These are phyloP conservation scores for Aquilaria agallochum DNA, from an alignment of 441 rosid genomes.

Conservation along the genomic window DNA sequence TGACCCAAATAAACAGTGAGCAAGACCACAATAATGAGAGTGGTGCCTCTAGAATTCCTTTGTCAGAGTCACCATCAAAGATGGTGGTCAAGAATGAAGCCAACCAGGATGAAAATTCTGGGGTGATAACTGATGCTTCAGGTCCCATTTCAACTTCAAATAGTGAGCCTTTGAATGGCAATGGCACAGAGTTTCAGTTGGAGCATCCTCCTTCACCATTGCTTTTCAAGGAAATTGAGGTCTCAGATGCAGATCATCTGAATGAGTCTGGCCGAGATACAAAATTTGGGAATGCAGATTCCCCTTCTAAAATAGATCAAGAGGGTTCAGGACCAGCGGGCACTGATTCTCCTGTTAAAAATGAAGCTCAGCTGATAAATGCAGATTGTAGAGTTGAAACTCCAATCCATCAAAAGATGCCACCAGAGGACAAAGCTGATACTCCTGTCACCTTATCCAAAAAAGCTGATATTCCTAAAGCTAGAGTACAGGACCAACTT, in stretches of 20 bases:
- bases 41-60: constrained; percentile 30
- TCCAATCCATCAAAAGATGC: constrained; percentile 40
- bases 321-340: constrained; percentile 39
- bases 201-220: constrained; percentile 33
- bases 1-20: constrained; percentile 27
- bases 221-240: constrained; percentile 50
- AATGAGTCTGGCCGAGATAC: constrained; percentile 28
- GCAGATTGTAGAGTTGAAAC: constrained; percentile 37
- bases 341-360: constrained; percentile 30
- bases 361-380: constrained; percentile 32
- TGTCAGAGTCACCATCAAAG: constrained; percentile 29
- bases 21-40: constrained; percentile 24
- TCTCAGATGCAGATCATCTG: constrained; percentile 30
- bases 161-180: constrained; percentile 38
- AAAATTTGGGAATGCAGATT: constrained; percentile 35
- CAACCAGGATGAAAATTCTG: constrained; percentile 33
- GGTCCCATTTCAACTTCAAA: constrained; percentile 30
- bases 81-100: constrained; percentile 31
- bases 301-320: constrained; percentile 36
- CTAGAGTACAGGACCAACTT: constrained; percentile 77
- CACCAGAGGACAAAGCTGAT: constrained; percentile 39
- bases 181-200: constrained; percentile 35
- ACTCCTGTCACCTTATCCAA: background rate
- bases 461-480: constrained; percentile 38
- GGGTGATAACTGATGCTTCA: constrained; percentile 27